Percentiles rank a stretch among this genome's conserved stretches.
phyloP scores from a whole-genome alignment of 2,329 filamentous ascomycete genomes.

The Penicillium sp. region DNA sequence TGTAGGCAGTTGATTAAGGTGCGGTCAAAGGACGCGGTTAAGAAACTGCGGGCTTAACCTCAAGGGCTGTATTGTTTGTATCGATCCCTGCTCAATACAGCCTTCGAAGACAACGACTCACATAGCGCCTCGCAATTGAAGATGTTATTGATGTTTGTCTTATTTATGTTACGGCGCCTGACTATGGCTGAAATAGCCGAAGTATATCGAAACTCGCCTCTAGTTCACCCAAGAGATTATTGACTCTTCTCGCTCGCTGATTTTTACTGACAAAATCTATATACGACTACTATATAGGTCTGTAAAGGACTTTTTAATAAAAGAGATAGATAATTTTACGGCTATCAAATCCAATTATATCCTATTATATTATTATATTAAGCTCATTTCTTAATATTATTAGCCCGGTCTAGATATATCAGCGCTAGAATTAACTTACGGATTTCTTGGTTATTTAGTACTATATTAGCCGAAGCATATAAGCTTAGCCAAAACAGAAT shows the following conservation, averaged over 20 bases:
- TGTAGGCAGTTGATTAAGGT: slow-evolving; percentile 13
- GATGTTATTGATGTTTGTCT: slow-evolving; percentile 12
- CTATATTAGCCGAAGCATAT: slow-evolving; percentile 18
- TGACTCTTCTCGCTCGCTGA: slow-evolving; percentile 16
- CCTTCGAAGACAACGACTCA: slow-evolving; percentile 6
- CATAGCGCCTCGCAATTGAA: not conserved
- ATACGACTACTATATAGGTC: slow-evolving; percentile 21
- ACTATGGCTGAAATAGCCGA: slow-evolving; percentile 15
- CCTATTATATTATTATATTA: slow-evolving; percentile 13
- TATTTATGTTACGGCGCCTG: slow-evolving; percentile 13
- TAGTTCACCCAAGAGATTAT: slow-evolving; percentile 14
- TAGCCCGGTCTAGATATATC: not conserved
- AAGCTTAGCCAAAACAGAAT: slow-evolving; percentile 11
- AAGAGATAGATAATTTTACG: slow-evolving; percentile 10
- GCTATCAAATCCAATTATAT: slow-evolving; percentile 7
- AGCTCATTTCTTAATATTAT: slow-evolving; percentile 10
- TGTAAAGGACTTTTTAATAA: slow-evolving; percentile 19
- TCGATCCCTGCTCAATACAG: slow-evolving; percentile 5
- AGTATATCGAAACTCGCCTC: slow-evolving; percentile 9
- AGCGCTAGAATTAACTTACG: not conserved
- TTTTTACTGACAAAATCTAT: slow-evolving; percentile 14
- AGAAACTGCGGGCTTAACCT: slow-evolving; percentile 10
- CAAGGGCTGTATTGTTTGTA: slow-evolving; percentile 18
- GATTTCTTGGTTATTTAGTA: slow-evolving; percentile 16
- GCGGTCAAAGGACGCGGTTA: slow-evolving; percentile 10